Conservation (phyloP, 2,329 filamentous ascomycete species). For the Pyricularia sp. region DNA sequence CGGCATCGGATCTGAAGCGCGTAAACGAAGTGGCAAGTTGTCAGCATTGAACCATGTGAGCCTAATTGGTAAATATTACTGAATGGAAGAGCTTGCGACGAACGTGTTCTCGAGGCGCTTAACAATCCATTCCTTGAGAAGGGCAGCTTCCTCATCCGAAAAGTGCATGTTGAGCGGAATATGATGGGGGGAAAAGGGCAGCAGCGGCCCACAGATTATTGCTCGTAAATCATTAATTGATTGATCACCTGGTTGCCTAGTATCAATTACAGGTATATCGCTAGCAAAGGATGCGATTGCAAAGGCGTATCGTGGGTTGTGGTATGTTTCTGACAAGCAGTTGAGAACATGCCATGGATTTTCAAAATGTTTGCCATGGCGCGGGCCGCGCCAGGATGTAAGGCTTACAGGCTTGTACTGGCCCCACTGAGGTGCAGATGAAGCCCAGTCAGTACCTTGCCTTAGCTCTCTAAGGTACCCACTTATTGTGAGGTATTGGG, state of each 20-base stretch:
- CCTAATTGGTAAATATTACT: not conserved
- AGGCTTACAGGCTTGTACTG: not conserved
- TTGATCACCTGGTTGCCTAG: not conserved
- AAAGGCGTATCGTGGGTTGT: not conserved
- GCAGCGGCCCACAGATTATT: not conserved
- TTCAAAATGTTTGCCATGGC: not conserved
- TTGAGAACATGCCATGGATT: not conserved
- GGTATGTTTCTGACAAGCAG: not conserved
- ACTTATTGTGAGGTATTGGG: not conserved
- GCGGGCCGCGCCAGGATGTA: not conserved
- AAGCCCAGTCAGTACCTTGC: not conserved
- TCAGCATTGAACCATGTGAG: not conserved
- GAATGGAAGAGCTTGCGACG: conserved; percentile 16
- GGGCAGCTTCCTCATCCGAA: conserved; percentile 44
- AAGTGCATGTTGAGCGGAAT: conserved; percentile 40
- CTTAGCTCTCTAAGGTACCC: not conserved
- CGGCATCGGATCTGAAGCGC: conserved; percentile 54
- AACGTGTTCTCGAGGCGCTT: conserved; percentile 65
- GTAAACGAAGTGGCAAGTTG: conserved; percentile 4
- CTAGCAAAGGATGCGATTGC: not conserved
- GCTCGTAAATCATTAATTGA: not conserved
- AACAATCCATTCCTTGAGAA: conserved; percentile 66
- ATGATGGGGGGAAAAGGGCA: not conserved
- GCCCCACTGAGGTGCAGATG: not conserved
- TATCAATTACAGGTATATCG: not conserved